Base-by-base conservation (phyloP, 2,329 filamentous ascomycete species). In the Magnaporthiopsis poae region DNA sequence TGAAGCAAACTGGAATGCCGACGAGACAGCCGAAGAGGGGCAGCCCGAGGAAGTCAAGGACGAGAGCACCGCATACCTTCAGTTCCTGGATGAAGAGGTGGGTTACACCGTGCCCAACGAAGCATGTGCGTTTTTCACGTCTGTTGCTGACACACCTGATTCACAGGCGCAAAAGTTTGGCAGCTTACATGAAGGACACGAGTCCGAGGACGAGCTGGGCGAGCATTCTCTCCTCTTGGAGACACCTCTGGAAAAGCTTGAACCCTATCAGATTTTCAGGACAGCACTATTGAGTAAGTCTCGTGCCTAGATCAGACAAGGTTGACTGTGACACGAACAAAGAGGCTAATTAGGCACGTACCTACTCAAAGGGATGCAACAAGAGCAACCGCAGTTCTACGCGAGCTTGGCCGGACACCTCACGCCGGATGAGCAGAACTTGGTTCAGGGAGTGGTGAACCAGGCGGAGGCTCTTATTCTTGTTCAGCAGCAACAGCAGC, bases 181-280 rank as follows among this genome's bases (percentile, higher is more conserved):
- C 69, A 85, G 88, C 25, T 83, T 89, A 35, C 76, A 77, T 25
- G 84, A 85, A 21, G 63, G 46, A 21, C 87, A 88, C 33, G 85
- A 89, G 63, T 91, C 91, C 1, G 90, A 93, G 33, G 92, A 96
- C 66, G 93, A 96, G 66, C 88, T 97, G 62, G 87, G 96, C 25
- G 94, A 98, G 76, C 95, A 98, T 73, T 94, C 93, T 75, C 90
- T 91, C 68, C 82, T 98, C 65, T 86, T 99, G 2, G 95, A 99
- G 78, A 90, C 94, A 15, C 93, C 94, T 21, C 83, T 99, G 31
- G 95, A 99, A 77, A 95, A 95, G 80, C 84, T 99, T 69, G 95
- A 99, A 79, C 93, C 94, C 2, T 99, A 99, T 74, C 86, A 88
- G 75, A 82, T 96, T 69, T 97, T 99, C 84, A 90, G 92, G 75